Evolutionary conservation across 768 basidiomycete species (phyloP), one percentile per base, ranked within the genome.

Genomic region (Panaeolus cyanescens): DNA sequence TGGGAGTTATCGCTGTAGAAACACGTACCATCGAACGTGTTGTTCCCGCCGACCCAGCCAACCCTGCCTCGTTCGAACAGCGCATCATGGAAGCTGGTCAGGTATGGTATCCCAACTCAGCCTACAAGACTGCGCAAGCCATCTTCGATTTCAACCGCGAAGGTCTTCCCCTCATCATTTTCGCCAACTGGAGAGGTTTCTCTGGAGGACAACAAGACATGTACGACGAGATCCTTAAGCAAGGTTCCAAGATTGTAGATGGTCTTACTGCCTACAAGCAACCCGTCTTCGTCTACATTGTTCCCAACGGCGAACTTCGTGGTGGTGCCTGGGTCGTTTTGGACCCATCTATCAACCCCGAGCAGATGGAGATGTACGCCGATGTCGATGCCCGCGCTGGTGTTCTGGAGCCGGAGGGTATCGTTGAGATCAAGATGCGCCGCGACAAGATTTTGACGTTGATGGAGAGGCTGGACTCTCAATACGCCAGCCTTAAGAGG

Each of bases 181-280:
- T 99, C 71, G 97, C 97, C 58, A 99, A 99, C 81, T 99, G 97
- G 95, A 92, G 97, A 80, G 97, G 97, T 25, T 99, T 99, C 88
- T 99, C 97, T 20, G 97, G 97, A 64, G 97, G 97, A 65, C 96
- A 98, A 76, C 96, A 97, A 76, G 96, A 98, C 75, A 98, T 98
- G 95, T 96, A 95, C 70, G 95, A 98, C 76, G 96, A 96, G 73
- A 86, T 98, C 59, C 81, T 98, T 70, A 98, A 98, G 77, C 94
- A 98, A 74, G 96, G 96, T 39, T 92, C 96, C 17, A 98, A 96
- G 79, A 99, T 99, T 65, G 97, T 99, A 74, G 97, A 99, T 72
- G 97, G 97, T 50, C 84, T 99, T 37, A 96, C 95, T 57, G 90
- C 86, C 72, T 99, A 97, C 84, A 98, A 94, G 76, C 93, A 96